phyloP scores from a whole-genome alignment of 306 rosid genomes.

The Lupinus albus region DNA sequence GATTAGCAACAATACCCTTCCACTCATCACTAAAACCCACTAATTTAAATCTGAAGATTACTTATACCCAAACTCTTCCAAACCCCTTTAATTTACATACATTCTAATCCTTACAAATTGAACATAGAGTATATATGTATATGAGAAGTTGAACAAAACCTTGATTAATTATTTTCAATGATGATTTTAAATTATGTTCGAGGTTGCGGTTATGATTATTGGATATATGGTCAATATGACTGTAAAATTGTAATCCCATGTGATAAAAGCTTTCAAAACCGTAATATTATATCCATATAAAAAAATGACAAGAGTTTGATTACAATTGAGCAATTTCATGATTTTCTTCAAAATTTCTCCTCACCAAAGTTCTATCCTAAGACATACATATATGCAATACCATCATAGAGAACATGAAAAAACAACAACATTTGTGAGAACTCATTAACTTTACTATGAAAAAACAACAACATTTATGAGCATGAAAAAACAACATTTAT shows the following conservation, averaged over 20 bases:
- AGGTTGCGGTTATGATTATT: too few species aligned
- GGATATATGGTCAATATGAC: too few species aligned
- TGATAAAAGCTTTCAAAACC: too few species aligned
- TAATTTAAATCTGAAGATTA: background rate
- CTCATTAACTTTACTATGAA: too few species aligned
- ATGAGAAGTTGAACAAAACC: constrained; percentile 3
- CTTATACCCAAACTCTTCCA: background rate
- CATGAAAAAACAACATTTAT: background rate
- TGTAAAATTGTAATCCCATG: too few species aligned
- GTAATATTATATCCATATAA: background rate
- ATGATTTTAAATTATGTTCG: too few species aligned
- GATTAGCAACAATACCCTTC: background rate
- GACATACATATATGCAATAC: background rate
- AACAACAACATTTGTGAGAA: background rate
- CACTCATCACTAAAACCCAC: background rate
- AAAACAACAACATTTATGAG: background rate
- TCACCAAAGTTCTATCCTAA: background rate
- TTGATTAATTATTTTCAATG: background rate
- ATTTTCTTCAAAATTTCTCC: background rate
- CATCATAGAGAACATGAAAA: background rate
- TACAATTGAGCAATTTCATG: constrained; percentile 10
- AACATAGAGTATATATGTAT: background rate
- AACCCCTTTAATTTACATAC: constrained; percentile 12
- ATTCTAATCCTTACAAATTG: background rate
- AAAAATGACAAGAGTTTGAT: background rate